Base-by-base conservation (phyloP, 331 rosid species). In the Malus hybrid region DNA sequence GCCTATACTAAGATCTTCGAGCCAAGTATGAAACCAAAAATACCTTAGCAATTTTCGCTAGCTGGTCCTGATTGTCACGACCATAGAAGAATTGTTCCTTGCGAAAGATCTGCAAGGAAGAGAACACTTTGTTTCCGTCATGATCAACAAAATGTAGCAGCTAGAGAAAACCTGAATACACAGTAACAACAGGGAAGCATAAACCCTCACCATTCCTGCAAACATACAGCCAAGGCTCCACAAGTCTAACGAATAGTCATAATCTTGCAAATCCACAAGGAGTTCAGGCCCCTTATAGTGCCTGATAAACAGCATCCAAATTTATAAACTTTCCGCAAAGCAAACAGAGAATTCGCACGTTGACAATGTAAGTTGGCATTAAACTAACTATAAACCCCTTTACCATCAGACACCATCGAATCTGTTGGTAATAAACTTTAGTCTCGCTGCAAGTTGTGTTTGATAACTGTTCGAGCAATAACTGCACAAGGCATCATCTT, bases 221-320 rank as follows among this genome's bases (percentile, higher is more conserved):
- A 84, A 78, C 88, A 84, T 84, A 63, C 85, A 84, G 3, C 88
- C 86, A 44, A 84, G 82, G 66, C 88, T 84, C 83, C 84, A 84
- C 83, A 84, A 78, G 76, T 81, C 88, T 78, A 84, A 78, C 32
- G 86, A 84, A 56, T 84, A 72, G 71, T 84, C 88, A 72, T 81
- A 78, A 62, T 84, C 84, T 76, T 84, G 88, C 75, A 81, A 79
- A 78, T 84, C 88, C 39, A 84, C 84, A 26, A 81, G 83, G 64
- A 84, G 88, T 76, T 84, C 88, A 60, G 88, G 88, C 9, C 88
- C 88, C 46, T 84, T 84, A 71, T 81, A 84, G 78, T 84, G 80
- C 80, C 85, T 84, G 75, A 75, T 19, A 28, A 55, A 77, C 29
- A 63, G 5, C 74, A 53, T 70, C 36, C 16, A 77, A 69, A 57